Conservation (phyloP, 306 rosid species). For the Boehmeria nivea region DNA sequence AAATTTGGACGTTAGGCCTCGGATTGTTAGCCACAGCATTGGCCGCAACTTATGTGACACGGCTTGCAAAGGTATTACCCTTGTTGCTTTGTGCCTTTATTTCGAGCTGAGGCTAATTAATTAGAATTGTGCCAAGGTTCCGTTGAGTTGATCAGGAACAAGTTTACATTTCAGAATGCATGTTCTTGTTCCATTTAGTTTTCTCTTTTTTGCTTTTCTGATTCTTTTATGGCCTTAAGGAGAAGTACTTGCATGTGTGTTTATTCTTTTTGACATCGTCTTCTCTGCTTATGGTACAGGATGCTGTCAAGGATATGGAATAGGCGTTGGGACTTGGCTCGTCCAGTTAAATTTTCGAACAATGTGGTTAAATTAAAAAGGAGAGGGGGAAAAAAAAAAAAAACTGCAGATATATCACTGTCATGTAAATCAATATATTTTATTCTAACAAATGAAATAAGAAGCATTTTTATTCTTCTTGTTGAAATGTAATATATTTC, state of each 20-base stretch:
- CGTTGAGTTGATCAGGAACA: too few species aligned
- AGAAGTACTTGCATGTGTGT: neutral
- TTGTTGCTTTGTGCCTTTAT: neutral
- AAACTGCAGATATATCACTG: slow-evolving; percentile 7
- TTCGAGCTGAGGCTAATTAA: too few species aligned
- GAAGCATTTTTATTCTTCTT: neutral
- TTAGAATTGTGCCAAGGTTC: too few species aligned
- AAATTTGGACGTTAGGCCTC: slow-evolving; percentile 68
- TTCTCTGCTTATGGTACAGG: slow-evolving; percentile 26
- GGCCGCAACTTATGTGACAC: slow-evolving; percentile 84
- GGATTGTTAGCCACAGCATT: slow-evolving; percentile 79
- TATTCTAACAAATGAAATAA: slow-evolving; percentile 6
- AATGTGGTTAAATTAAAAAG: neutral
- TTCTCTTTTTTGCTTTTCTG: too few species aligned
- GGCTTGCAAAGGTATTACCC: slow-evolving; percentile 71
- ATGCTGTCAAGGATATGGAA: slow-evolving; percentile 46
- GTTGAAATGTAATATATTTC: neutral
- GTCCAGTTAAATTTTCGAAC: neutral
- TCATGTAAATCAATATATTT: slow-evolving; percentile 14
- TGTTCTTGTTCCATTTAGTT: too few species aligned
- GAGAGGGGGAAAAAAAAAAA: too few species aligned
- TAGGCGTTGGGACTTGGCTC: slow-evolving; percentile 18
- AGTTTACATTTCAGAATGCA: too few species aligned
- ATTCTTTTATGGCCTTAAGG: too few species aligned
- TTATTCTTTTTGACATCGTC: neutral